Conservation (phyloP, 2,329 filamentous ascomycete genomes). For the Fragosphaeria purpurea region DNA sequence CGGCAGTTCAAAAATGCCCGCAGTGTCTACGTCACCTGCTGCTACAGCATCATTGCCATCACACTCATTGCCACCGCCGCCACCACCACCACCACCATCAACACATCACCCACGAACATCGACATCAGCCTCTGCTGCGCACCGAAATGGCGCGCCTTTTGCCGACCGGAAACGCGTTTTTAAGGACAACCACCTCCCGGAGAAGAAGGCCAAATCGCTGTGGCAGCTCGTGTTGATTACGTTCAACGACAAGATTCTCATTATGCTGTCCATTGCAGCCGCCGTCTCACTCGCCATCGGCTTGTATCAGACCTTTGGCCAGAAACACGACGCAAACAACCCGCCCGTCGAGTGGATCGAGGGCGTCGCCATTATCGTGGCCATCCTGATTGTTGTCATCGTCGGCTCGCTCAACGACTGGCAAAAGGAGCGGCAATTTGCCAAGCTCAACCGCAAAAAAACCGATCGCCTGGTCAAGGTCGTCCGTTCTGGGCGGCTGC, state of each 20-base stretch:
- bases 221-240: slow-evolving; percentile 71
- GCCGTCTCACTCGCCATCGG: slow-evolving; percentile 64
- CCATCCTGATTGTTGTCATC: slow-evolving; percentile 65
- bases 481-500: slow-evolving; percentile 58
- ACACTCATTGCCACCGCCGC: slow-evolving; percentile 10
- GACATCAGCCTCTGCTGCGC: neutral
- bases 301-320: slow-evolving; percentile 64
- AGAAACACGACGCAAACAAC: slow-evolving; percentile 37
- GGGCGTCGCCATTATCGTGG: slow-evolving; percentile 72
- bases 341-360: slow-evolving; percentile 68
- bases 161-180: slow-evolving; percentile 60
- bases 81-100: neutral
- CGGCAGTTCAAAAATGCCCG: slow-evolving; percentile 11
- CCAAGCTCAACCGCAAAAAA: slow-evolving; percentile 70
- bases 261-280: slow-evolving; percentile 60
- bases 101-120: neutral
- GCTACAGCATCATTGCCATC: too few species aligned
- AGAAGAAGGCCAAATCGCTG: slow-evolving; percentile 64
- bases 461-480: slow-evolving; percentile 65
- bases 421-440: slow-evolving; percentile 72
- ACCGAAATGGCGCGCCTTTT: slow-evolving; percentile 28
- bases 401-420: slow-evolving; percentile 72
- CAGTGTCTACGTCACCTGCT: too few species aligned
- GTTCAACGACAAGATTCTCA: slow-evolving; percentile 73
- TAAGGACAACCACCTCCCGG: slow-evolving; percentile 61